Base-by-base conservation (phyloP, 257 asterid species). In the Solanum arcanum region DNA sequence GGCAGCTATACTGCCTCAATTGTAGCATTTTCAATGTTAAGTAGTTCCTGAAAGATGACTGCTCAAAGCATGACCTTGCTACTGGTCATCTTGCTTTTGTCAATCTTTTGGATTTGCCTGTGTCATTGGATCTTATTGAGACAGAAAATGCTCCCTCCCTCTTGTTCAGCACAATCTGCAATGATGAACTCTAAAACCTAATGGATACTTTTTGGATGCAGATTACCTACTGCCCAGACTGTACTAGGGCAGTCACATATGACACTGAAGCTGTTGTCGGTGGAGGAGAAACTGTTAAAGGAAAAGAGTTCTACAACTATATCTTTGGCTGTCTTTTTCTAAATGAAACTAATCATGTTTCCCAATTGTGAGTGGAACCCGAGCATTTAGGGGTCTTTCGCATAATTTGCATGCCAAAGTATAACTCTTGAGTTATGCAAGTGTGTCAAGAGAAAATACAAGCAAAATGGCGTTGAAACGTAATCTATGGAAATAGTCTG, bases 141-240 rank as follows among this genome's bases (percentile, higher is more conserved):
- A 66, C 68, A 52, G 10, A 5, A 64, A 33, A 33, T 81, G 64
- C 46, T 12, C 33, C 68, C 78, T 74, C 21, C 21, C 37, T n/a
- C 86, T 87, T 44, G 47, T 87, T 52, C 29, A n/a, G 29, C 21
- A 49, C 49, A 31, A 62, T 81, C 68, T 73, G 49, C 49, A 73
- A 47, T 86, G 82, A 46, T 27, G 37, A 76, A 81, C 31, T 81
- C 69, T 81, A 56, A 81, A 33, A 74, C 72, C 69, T 39, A 78
- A 9, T 12, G 66, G 73, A 83, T 60, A 27, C 12, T 37, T 33
- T 47, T n/a, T 33, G 81, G 59, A 81, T 90, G 86, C 92, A 96
- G 99, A 98, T 95, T 33, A 97, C 99, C 3, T 97, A 97, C 89
- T 95, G 99, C 91, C 99, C 99, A 0, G 99, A 97, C 91, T 95